phyloP scores from a whole-genome alignment of 441 rosid genomes.

The Adansonia rubrostipa region DNA sequence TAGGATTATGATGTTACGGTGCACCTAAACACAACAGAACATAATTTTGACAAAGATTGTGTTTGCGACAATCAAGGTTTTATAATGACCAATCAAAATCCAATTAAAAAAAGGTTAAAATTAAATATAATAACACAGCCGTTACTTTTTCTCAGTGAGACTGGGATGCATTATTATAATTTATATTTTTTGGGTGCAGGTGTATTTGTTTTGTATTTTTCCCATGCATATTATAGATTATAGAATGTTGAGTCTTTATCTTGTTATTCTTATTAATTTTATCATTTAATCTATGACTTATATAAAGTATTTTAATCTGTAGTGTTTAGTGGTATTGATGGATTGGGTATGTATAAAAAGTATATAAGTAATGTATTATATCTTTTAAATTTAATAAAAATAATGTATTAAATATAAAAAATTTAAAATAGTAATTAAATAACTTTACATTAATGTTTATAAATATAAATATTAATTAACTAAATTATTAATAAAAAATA shows the following conservation, averaged over 20 bases:
- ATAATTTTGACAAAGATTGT: background rate
- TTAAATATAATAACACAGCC: background rate
- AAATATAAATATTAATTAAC: no score
- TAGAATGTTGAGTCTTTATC: background rate
- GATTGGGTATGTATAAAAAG: no score
- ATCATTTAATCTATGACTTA: background rate
- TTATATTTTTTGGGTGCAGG: background rate
- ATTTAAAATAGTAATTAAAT: no score
- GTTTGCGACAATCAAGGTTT: background rate
- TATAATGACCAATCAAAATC: background rate
- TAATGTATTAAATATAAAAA: no score
- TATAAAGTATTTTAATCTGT: background rate
- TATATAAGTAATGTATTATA: no score
- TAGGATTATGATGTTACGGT: background rate
- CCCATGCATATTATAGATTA: background rate
- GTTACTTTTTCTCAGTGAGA: background rate
- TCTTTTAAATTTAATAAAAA: no score
- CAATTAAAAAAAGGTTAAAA: background rate
- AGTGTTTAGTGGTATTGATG: no score
- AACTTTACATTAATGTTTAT: no score
- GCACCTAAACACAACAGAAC: constrained; percentile 26
- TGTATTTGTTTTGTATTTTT: background rate
- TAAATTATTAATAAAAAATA: no score
- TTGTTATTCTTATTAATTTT: background rate
- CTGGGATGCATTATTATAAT: background rate